Percentiles rank a stretch among this genome's conserved stretches.
Evolutionary conservation across 2,329 filamentous ascomycete genomes (phyloP).

Genomic region (Exophiala sp.): DNA sequence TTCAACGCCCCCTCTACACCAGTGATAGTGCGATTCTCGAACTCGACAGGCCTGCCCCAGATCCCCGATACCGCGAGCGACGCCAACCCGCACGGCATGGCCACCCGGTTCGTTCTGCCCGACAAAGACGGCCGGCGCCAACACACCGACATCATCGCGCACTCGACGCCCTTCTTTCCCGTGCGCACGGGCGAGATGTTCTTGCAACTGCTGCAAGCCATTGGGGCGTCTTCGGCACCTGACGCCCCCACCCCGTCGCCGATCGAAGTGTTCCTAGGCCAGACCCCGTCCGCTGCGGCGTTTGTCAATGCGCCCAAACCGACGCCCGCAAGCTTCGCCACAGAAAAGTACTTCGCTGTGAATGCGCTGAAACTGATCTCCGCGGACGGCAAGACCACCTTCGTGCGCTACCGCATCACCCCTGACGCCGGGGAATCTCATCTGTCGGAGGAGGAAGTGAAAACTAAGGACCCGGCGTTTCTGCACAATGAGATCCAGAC

Average conservation of each 20-base stretch:
- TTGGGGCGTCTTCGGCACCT: slow-evolving; percentile 33
- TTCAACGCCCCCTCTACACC: slow-evolving; percentile 44
- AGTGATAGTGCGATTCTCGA: slow-evolving; percentile 48
- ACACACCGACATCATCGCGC: slow-evolving; percentile 54
- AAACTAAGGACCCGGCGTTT: slow-evolving; percentile 40
- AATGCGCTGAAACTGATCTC: slow-evolving; percentile 34
- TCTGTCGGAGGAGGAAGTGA: slow-evolving; percentile 37
- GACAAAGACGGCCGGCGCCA: slow-evolving; percentile 34
- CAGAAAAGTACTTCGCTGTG: slow-evolving; percentile 41
- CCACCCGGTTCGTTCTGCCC: slow-evolving; percentile 45
- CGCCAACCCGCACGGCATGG: slow-evolving; percentile 47
- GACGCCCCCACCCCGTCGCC: slow-evolving; percentile 22
- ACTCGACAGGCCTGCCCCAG: slow-evolving; percentile 46
- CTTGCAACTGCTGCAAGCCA: slow-evolving; percentile 44
- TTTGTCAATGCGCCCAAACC: slow-evolving; percentile 51
- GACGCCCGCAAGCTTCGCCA: slow-evolving; percentile 45
- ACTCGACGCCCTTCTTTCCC: slow-evolving; percentile 51
- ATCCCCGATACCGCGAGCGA: slow-evolving; percentile 47
- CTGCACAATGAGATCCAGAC: slow-evolving; percentile 46
- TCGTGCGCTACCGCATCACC: slow-evolving; percentile 46
- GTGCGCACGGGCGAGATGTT: slow-evolving; percentile 50
- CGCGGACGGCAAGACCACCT: slow-evolving; percentile 42
- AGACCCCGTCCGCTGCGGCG: slow-evolving; percentile 43
- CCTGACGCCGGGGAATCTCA: slow-evolving; percentile 42
- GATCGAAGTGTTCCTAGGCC: slow-evolving; percentile 36